Percentiles rank a stretch among this genome's conserved stretches.
Conservation (phyloP, 371 early-diverging fungal species). For the Mucor ambiguus region DNA sequence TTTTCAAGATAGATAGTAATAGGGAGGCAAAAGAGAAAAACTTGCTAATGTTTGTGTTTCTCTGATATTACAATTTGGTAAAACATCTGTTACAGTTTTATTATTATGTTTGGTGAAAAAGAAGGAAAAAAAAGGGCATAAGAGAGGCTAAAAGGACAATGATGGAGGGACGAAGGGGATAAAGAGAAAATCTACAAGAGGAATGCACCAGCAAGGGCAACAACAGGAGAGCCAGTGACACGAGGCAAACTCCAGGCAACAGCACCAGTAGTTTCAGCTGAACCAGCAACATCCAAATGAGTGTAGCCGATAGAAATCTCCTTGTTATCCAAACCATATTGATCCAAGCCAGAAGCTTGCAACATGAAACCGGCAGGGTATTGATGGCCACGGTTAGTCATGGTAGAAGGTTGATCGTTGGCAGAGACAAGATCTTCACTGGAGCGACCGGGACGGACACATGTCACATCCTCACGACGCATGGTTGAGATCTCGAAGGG, state of each 20-base stretch:
- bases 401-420: slow-evolving; percentile 71
- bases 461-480: slow-evolving; percentile 79
- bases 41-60: background rate
- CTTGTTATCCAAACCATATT: slow-evolving; percentile 68
- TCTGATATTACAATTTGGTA: background rate
- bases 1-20: background rate
- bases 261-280: slow-evolving; percentile 66
- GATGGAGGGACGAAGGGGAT: background rate
- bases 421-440: slow-evolving; percentile 85
- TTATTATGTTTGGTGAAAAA: background rate
- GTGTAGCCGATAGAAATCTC: slow-evolving; percentile 75
- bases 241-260: slow-evolving; percentile 72
- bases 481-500: slow-evolving; percentile 84
- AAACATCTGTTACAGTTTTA: background rate
- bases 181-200: slow-evolving; percentile 7
- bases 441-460: slow-evolving; percentile 65
- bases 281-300: slow-evolving; percentile 87
- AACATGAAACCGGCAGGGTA: slow-evolving; percentile 88
- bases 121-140: background rate
- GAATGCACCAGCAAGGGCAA: slow-evolving; percentile 78
- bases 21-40: background rate
- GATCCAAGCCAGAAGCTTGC: slow-evolving; percentile 76
- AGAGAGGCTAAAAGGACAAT: background rate
- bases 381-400: slow-evolving; percentile 85
- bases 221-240: slow-evolving; percentile 80